A percentile compares a stretch with the other conserved stretches of the same genome.
phyloP scores from a whole-genome alignment of 1,284 basidiomycete genomes.

The Tylopilus sp. region DNA sequence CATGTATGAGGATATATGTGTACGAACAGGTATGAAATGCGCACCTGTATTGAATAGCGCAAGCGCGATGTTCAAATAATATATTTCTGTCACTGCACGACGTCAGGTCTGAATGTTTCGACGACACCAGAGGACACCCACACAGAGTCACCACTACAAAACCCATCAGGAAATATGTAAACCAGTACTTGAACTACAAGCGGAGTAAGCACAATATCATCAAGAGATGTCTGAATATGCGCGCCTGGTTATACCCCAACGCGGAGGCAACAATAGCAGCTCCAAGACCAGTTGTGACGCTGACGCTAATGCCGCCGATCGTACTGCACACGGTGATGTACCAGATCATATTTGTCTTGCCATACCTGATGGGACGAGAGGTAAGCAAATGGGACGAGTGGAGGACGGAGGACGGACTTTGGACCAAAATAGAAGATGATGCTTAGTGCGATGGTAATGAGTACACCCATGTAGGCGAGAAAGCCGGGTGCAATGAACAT shows the following conservation, averaged over 20 bases:
- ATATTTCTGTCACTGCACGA: slow-evolving; percentile 77
- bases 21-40: slow-evolving; percentile 19
- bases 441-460: slow-evolving; percentile 58
- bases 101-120: slow-evolving; percentile 21
- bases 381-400: neutral
- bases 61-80: slow-evolving; percentile 94
- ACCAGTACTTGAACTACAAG: slow-evolving; percentile 69
- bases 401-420: slow-evolving; percentile 39
- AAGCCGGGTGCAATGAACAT: slow-evolving; percentile 88
- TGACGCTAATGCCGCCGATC: slow-evolving; percentile 95
- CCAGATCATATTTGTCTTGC: slow-evolving; percentile 92
- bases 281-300: slow-evolving; percentile 92
- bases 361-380: slow-evolving; percentile 48
- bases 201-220: neutral
- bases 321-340: slow-evolving; percentile 93
- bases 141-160: slow-evolving; percentile 83
- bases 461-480: slow-evolving; percentile 66
- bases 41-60: slow-evolving; percentile 89
- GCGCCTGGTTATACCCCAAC: slow-evolving; percentile 79
- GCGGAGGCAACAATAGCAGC: slow-evolving; percentile 85
- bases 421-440: slow-evolving; percentile 82
- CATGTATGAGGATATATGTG: slow-evolving; percentile 10
- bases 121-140: slow-evolving; percentile 35
- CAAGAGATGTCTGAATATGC: slow-evolving; percentile 15
- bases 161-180: slow-evolving; percentile 81